Base-by-base conservation (phyloP, 2,329 filamentous ascomycete species). In the Periconia sp. region DNA sequence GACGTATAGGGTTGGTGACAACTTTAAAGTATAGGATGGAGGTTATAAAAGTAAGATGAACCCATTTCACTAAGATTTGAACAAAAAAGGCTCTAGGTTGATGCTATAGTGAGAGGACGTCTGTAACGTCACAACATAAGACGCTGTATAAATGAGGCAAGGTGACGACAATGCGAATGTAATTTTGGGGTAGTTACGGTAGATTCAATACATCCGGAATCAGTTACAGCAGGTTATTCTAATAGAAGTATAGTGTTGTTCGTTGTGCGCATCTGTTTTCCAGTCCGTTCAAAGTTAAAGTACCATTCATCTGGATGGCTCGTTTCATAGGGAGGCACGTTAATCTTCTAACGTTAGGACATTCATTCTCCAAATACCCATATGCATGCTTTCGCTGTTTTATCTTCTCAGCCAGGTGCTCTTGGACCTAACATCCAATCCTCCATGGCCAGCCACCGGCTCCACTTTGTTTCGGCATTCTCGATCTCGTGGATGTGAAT, bases 381-480 rank as follows among this genome's bases (percentile, higher is more conserved):
- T 27, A 3, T 27, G 23, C 23, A 27, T 27, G 23, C 23, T 27
- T 27, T 27, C 23, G 23, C 8, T 33, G 23, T 27, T 27, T 27
- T 8, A 27, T 69, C 68, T 40, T 71, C 68, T n/a, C 65, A 67
- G 52, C 18, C 18, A 70, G 88, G 89, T 33, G 88, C 87, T 56
- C 90, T 79, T 1, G 90, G 89, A 2, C 92, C 92, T 17, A 97
- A 79, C 92, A 96, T 96, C 93, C 93, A 97, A 73, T 97, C 92
- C 74, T 96, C 91, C 91, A 97, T 94, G 13, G 91, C 91, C 31
- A 97, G 78, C 93, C 93, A 97, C 66, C 93, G 88, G 70, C 91
- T 95, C 93, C 94, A 99, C 55, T 82, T 86, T 57, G 84, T 82
- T 76, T 97, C 93, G n/a, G n/a, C n/a, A n/a, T n/a, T n/a, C n/a